Percentiles rank a stretch among this genome's conserved stretches.
Evolutionary conservation across 2,329 filamentous ascomycete species (phyloP).

Genomic region (Thermochaetoides dissita): DNA sequence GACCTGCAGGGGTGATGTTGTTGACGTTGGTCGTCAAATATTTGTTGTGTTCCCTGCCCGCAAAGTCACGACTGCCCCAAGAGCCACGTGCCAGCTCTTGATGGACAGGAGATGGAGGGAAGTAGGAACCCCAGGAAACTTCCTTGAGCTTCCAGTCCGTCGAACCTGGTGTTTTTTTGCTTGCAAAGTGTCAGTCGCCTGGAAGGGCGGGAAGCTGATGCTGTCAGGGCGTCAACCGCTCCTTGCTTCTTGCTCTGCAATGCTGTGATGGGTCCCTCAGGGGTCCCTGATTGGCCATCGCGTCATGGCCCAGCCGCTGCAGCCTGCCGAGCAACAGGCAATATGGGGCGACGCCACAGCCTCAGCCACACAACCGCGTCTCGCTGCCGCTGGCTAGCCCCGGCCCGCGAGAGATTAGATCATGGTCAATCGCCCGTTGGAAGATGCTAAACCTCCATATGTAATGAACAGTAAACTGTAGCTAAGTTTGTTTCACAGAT

Average conservation of each 20-base stretch:
- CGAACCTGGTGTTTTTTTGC: neutral
- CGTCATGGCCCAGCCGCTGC: constrained; percentile 11
- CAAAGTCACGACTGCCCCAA: constrained; percentile 6
- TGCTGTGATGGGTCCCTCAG: constrained; percentile 27
- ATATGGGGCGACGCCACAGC: neutral
- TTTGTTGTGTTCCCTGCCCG: neutral
- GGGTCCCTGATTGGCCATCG: constrained; percentile 23
- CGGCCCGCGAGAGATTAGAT: too few relatives aligned
- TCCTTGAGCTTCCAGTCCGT: too few relatives aligned
- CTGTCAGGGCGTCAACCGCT: constrained; percentile 10
- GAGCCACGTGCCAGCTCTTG: neutral
- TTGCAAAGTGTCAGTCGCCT: constrained; percentile 1
- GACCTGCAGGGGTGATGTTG: constrained; percentile 7
- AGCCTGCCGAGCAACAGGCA: constrained; percentile 24
- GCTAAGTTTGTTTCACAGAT: too few relatives aligned
- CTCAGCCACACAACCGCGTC: constrained; percentile 8
- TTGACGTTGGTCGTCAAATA: constrained; percentile 5
- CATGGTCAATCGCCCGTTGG: too few relatives aligned
- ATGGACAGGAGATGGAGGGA: too few relatives aligned
- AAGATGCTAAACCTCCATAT: too few relatives aligned
- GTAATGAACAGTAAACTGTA: too few relatives aligned
- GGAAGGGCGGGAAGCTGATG: constrained; percentile 1
- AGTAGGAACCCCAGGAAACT: too few relatives aligned
- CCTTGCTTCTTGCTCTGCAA: constrained; percentile 18
- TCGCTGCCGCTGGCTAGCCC: too few relatives aligned